These are phyloP conservation scores for Volvariella surrecta DNA, from an alignment of 1,284 basidiomycete genomes.

Conservation along the genomic window DNA sequence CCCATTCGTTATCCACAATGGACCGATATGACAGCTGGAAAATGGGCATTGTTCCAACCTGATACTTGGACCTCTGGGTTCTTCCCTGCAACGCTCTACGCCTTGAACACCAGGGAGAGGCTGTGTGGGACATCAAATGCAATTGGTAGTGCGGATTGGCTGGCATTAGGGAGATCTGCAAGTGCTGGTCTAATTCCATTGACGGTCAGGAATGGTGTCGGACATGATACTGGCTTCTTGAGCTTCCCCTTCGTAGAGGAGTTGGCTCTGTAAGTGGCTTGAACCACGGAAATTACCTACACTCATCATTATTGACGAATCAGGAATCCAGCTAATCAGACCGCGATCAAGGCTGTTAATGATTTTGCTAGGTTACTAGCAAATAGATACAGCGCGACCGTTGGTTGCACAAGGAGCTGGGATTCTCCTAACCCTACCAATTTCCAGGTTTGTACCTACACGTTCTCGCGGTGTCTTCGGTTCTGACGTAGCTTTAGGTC, in stretches of 20 bases:
- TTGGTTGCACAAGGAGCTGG: slow-evolving; percentile 49
- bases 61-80: slow-evolving; percentile 66
- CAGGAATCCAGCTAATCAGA: slow-evolving; percentile 36
- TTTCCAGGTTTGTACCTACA: slow-evolving; percentile 33
- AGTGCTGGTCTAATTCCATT: slow-evolving; percentile 41
- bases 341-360: slow-evolving; percentile 33
- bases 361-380: slow-evolving; percentile 36
- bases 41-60: slow-evolving; percentile 43
- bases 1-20: slow-evolving; percentile 51
- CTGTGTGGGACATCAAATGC: slow-evolving; percentile 37
- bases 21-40: slow-evolving; percentile 34
- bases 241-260: slow-evolving; percentile 58
- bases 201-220: slow-evolving; percentile 34
- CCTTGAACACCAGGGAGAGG: slow-evolving; percentile 39
- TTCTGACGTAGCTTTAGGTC: slow-evolving; percentile 29
- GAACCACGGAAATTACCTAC: background rate
- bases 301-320: slow-evolving; percentile 1
- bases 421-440: slow-evolving; percentile 44
- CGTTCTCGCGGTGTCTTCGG: background rate
- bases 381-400: slow-evolving; percentile 31
- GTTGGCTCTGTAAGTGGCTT: slow-evolving; percentile 28
- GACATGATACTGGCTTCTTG: slow-evolving; percentile 65
- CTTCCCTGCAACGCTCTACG: slow-evolving; percentile 54
- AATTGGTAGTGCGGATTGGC: slow-evolving; percentile 38
- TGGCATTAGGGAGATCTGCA: slow-evolving; percentile 39